Conservation (phyloP, 345 rosid genomes). For the Pistacia vera region DNA sequence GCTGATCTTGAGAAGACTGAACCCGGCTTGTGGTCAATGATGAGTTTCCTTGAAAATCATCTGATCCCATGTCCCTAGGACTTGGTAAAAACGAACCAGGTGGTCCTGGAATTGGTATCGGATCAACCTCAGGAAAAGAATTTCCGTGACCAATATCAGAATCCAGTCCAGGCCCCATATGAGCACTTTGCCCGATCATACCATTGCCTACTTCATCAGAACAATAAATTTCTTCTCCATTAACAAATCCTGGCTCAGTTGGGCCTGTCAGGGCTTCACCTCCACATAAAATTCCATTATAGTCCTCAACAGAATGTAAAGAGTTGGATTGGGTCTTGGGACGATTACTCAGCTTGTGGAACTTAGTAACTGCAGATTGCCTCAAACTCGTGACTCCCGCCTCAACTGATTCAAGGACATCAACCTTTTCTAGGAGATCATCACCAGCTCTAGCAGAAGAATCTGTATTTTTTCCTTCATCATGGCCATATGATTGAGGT, state of each 20-base stretch:
- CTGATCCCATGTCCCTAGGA: slow-evolving; percentile 85
- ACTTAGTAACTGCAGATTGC: slow-evolving; percentile 32
- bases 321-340: slow-evolving; percentile 37
- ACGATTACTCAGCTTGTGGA: slow-evolving; percentile 28
- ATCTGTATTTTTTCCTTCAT: slow-evolving; percentile 24
- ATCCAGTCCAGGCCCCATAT: slow-evolving; percentile 41
- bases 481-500: slow-evolving; percentile 22
- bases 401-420: slow-evolving; percentile 36
- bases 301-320: slow-evolving; percentile 46
- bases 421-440: slow-evolving; percentile 21
- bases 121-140: slow-evolving; percentile 82
- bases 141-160: slow-evolving; percentile 47
- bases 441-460: slow-evolving; percentile 30
- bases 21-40: slow-evolving; percentile 77
- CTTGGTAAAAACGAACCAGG: slow-evolving; percentile 97
- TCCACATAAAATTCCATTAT: slow-evolving; percentile 36
- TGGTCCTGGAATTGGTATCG: slow-evolving; percentile 96
- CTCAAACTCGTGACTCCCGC: slow-evolving; percentile 28
- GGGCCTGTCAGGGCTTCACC: slow-evolving; percentile 32
- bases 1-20: slow-evolving; percentile 79
- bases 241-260: slow-evolving; percentile 35
- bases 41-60: slow-evolving; percentile 91
- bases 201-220: slow-evolving; percentile 49
- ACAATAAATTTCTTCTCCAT: slow-evolving; percentile 51
- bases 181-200: slow-evolving; percentile 33